Evolutionary conservation across 2,329 filamentous ascomycete species (phyloP), one percentile per base, ranked within the genome.

Genomic region (Fusarium graminum): DNA sequence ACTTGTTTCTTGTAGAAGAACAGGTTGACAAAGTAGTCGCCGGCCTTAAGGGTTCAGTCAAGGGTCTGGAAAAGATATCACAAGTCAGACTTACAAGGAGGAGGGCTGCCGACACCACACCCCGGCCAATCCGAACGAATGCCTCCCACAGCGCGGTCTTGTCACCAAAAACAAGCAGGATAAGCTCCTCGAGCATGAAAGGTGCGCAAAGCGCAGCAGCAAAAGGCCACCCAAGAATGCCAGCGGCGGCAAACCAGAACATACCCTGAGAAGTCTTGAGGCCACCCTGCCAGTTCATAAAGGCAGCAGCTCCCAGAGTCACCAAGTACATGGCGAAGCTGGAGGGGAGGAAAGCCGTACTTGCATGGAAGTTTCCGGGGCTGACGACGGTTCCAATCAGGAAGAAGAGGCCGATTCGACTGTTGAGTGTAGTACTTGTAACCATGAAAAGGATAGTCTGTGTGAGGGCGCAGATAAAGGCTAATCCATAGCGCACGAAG

Each of bases 271-370:
- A 89, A 0, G 92, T 97, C 76, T 90, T 92, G 43, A 93, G 81
- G 0, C 92, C 92, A 19, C 89, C 90, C 36, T 86, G 86, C 90
- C 92, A 95, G 78, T 97, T 92, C 86, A 99, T 91, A 77, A 98
- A 99, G 1, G 92, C 88, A 2, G 93, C 87, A 54, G 93, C 87
- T 12, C 94, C 95, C 9, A 98, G 82, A 85, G 95, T 95, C 14
- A 88, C 89, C 60, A 89, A 92, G 76, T 96, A 97, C 95, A 99
- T 99, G 74, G 95, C 91, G 74, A 99, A 99, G 77, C 91, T 97
- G 10, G 94, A 97, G 0, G 95, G 95, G 7, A 99, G 82, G 74
- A 92, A 97, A 7, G 94, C 89, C 2, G 91, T 86, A 57, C 92
- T 93, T 6, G 95, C 91, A 78, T 97, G 93, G 75, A 97, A 98